Evolutionary conservation across 2,329 filamentous ascomycete species (phyloP), one percentile per base, ranked within the genome.

Genomic region (Calonectria montana): DNA sequence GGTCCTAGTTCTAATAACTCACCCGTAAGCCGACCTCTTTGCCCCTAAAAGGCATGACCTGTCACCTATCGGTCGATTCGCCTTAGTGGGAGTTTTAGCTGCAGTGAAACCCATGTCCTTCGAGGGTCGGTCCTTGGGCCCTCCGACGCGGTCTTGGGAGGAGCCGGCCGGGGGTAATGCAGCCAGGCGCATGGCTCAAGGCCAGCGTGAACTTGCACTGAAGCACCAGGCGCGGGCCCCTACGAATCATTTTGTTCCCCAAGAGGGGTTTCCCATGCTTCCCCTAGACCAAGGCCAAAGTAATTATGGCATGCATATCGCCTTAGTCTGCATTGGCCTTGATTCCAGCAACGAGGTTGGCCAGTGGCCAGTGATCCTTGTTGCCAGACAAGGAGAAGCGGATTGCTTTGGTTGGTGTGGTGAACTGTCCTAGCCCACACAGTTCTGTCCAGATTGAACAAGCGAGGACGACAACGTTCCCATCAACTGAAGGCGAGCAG

Each of bases 1-100:
- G 29, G 50, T 66, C 39, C 39, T 59, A 45, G 64, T 39, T 18
- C 31, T 25, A 53, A 41, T 29, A 50, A 21, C 37, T 25, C 67
- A 45, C 45, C 50, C 31, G 23, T 43, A 45, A 31, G 47, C 43
- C 47, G 37, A 66, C 29, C 21, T 55, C 21, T 39, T 41, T 39
- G 37, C 45, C 50, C 67, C 45, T 57, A 68, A 69, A 69, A 37
- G 25, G 35, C 71, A 64, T 77, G 75, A 71, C 67, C 71, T 74
- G 65, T 71, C 69, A 66, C 48, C 62, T 67, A 73, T 76, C 74
- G 72, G 65, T 61, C 73, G 69, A 73, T 73, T 71, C 62, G 75
- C 67, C 73, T 74, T 76, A 75, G 75, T 69, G 73, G 76, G 55
- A 68, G 69, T 67, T 69, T 75, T 73, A 72, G 75, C 77, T 65